These are phyloP conservation scores for Fusarium sp. DNA, from an alignment of 2,329 filamentous ascomycete species.

Conservation along the genomic window DNA sequence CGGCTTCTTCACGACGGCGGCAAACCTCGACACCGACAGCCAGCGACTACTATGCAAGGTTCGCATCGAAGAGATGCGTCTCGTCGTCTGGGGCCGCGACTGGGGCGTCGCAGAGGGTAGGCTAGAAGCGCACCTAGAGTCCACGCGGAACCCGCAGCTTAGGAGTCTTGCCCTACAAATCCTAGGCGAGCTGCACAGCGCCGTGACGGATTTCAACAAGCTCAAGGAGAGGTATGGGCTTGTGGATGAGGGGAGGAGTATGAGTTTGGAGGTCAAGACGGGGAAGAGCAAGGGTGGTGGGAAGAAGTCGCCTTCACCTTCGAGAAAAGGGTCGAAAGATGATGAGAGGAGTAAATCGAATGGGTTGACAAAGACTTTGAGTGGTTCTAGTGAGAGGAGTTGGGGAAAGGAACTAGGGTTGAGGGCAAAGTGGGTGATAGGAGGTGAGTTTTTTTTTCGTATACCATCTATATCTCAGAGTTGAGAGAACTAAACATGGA, in stretches of 20 bases:
- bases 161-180: slow-evolving; percentile 55
- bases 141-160: slow-evolving; percentile 53
- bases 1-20: slow-evolving; percentile 57
- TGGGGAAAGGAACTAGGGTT: slow-evolving; percentile 51
- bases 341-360: slow-evolving; percentile 35
- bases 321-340: slow-evolving; percentile 39
- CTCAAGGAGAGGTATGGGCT: slow-evolving; percentile 58
- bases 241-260: slow-evolving; percentile 44
- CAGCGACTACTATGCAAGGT: slow-evolving; percentile 61
- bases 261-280: slow-evolving; percentile 21
- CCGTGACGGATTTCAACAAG: slow-evolving; percentile 58
- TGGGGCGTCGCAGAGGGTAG: slow-evolving; percentile 61
- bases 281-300: slow-evolving; percentile 16
- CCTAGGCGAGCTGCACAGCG: slow-evolving; percentile 56
- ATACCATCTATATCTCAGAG: not conserved
- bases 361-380: slow-evolving; percentile 26
- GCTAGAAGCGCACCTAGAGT: slow-evolving; percentile 56
- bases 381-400: slow-evolving; percentile 42
- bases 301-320: slow-evolving; percentile 36
- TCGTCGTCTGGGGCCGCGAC: slow-evolving; percentile 60
- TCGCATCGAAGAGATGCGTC: slow-evolving; percentile 62
- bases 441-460: slow-evolving; percentile 43
- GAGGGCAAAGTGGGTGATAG: slow-evolving; percentile 59
- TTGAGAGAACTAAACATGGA: slow-evolving; percentile 1
- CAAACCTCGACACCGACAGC: slow-evolving; percentile 56